Base-by-base conservation (phyloP, 148 eudicot species). In the Vaccinium macrocarpon region DNA sequence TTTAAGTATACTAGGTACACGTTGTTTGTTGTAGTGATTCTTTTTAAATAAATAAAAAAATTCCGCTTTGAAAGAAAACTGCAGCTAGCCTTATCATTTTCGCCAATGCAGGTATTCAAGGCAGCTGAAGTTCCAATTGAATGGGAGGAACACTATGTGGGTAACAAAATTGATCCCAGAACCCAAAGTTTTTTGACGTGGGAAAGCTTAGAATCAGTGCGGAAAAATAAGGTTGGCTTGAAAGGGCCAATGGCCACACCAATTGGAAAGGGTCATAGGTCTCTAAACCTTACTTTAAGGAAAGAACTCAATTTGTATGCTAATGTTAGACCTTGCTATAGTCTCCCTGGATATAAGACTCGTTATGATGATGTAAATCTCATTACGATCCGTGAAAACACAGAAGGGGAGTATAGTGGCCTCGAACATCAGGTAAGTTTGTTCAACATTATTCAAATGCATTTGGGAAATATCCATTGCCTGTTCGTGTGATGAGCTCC, bases 241-340 rank as follows among this genome's bases (percentile, higher is more conserved):
- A 96, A 96, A 89, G 99, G 99, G 53, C 99, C 99, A 72, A 96
- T 96, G 99, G 99, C 99, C 81, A 96, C 99, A 80, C 99, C 99
- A 53, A 95, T 96, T 84, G 99, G 99, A 15, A 96, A 94, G 88
- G 99, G 99, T 50, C 99, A 96, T 89, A 96, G 99, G 48, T 96
- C 99, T 6, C 88, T 96, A 86, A 96, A 96, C 88, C 99, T 96
- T 86, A 95, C 98, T 55, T 84, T 96, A 85, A 95, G 99, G 87
- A 96, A 96, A 86, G 99, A 96, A 83, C 96, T 96, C 29, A 95
- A 92, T 89, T 86, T 96, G 80, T 96, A 93, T 85, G 99, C 99
- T 80, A 96, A 96, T 87, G 99, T 96, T 48, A 92, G 99, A 90
- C 99, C 99, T 84, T 96, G 99, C 87, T 95, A 94, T 89, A 96